phyloP scores from a whole-genome alignment of 1,284 basidiomycete genomes.

The Cryptococcus sp. region DNA sequence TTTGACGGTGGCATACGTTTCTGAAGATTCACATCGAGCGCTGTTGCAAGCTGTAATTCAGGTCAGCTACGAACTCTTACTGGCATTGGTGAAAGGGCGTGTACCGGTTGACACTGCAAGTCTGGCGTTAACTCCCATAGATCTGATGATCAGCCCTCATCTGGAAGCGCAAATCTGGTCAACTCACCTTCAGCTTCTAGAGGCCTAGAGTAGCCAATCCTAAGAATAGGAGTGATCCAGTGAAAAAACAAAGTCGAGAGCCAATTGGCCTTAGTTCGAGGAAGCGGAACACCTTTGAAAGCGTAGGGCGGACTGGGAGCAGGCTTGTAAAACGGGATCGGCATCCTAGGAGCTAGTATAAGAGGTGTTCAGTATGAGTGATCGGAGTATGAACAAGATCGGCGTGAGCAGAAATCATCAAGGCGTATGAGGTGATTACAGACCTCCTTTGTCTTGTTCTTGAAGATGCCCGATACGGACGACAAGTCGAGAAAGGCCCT shows the following conservation, averaged over 20 bases:
- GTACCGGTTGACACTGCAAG: conserved; percentile 11
- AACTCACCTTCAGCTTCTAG: conserved; percentile 23
- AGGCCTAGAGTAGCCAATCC: conserved; percentile 23
- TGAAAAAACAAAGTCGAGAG: conserved; percentile 17
- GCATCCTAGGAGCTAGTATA: not conserved
- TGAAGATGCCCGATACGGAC: too few relatives aligned
- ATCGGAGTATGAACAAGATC: too few relatives aligned
- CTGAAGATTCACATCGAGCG: conserved; percentile 6
- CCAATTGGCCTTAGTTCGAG: conserved; percentile 14
- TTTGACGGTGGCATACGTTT: conserved; percentile 16
- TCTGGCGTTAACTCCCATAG: conserved; percentile 16
- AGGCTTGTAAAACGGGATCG: conserved; percentile 19
- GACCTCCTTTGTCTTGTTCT: too few relatives aligned
- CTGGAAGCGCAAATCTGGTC: not conserved
- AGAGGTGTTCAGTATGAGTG: not conserved
- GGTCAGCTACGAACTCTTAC: too few relatives aligned
- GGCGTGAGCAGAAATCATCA: too few relatives aligned
- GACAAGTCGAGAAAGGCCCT: too few relatives aligned
- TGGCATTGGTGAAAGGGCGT: not conserved
- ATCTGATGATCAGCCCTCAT: conserved; percentile 3
- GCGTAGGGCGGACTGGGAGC: conserved; percentile 14
- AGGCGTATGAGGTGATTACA: too few relatives aligned
- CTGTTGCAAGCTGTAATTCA: conserved; percentile 10
- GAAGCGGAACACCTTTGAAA: conserved; percentile 18
- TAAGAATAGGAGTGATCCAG: conserved; percentile 25